These are phyloP conservation scores for Cyclostephanos invisitatus DNA, from an alignment of 108 stramenopile genomes.

Conservation along the genomic window DNA sequence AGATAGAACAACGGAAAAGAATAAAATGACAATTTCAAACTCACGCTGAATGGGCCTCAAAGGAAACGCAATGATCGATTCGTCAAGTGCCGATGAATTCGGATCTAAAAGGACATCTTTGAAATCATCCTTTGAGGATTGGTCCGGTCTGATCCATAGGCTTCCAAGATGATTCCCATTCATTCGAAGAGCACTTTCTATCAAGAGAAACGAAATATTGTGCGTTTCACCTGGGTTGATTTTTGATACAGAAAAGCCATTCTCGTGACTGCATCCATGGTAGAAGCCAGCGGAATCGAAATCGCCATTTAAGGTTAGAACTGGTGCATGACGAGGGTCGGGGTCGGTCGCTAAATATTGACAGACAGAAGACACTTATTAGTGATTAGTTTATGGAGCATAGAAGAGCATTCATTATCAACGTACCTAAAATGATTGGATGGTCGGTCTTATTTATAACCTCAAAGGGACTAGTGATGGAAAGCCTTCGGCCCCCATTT, in stretches of 20 bases:
- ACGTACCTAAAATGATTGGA: slow-evolving; percentile 41
- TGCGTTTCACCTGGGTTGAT: slow-evolving; percentile 53
- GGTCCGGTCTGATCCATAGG: slow-evolving; percentile 76
- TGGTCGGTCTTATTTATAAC: slow-evolving; percentile 88
- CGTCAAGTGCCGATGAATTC: background rate
- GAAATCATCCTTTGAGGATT: slow-evolving; percentile 8
- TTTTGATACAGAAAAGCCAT: slow-evolving; percentile 17
- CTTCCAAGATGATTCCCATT: slow-evolving; percentile 73
- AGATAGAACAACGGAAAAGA: too few species aligned
- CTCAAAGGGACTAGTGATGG: slow-evolving; percentile 78
- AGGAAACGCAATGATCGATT: slow-evolving; percentile 51
- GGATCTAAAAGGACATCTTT: slow-evolving; percentile 8
- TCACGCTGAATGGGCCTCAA: slow-evolving; percentile 65
- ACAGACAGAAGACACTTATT: slow-evolving; percentile 2
- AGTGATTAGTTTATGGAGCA: background rate
- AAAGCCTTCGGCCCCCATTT: slow-evolving; percentile 87
- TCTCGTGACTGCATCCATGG: slow-evolving; percentile 7
- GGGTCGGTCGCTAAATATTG: slow-evolving; percentile 65
- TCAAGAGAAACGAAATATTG: slow-evolving; percentile 52
- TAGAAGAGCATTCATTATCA: background rate
- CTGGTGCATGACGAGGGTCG: slow-evolving; percentile 58
- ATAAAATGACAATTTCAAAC: too few species aligned
- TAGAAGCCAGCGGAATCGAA: slow-evolving; percentile 18
- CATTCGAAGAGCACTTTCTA: slow-evolving; percentile 70
- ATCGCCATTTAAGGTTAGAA: background rate